Conservation (phyloP, 495 filamentous ascomycete species). For the Amorphotheca resinae region DNA sequence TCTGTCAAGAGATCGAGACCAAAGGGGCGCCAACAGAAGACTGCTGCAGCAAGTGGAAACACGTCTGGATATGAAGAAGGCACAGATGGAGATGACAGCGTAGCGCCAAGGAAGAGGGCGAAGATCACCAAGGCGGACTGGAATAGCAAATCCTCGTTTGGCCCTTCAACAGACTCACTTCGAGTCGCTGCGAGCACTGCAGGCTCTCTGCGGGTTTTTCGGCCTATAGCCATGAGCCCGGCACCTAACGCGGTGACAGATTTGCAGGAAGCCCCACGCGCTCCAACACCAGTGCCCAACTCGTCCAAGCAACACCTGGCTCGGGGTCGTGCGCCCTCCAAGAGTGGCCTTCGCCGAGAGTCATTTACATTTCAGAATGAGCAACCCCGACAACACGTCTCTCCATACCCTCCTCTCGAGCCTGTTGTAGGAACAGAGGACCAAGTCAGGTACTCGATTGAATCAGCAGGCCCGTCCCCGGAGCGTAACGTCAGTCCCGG, state of each 20-base stretch:
- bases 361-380: conserved; percentile 8
- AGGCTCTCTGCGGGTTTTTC: conserved; percentile 74
- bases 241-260: conserved; percentile 25
- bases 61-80: conserved; percentile 57
- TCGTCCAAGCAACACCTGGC: conserved; percentile 20
- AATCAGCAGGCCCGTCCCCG: conserved; percentile 40
- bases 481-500: conserved; percentile 41
- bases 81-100: conserved; percentile 53
- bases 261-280: conserved; percentile 65
- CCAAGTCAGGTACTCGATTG: conserved; percentile 16
- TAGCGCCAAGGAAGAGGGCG: conserved; percentile 56
- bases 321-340: conserved; percentile 15
- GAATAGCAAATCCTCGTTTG: conserved; percentile 55
- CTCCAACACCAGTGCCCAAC: conserved; percentile 67
- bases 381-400: conserved; percentile 25
- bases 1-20: conserved; percentile 28
- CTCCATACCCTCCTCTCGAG: conserved; percentile 29
- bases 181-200: conserved; percentile 78
- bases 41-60: conserved; percentile 31
- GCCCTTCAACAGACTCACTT: conserved; percentile 62
- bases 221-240: conserved; percentile 50
- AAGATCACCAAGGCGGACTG: conserved; percentile 57
- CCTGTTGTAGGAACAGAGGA: conserved; percentile 7
- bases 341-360: conserved; percentile 11
- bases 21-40: conserved; percentile 32